phyloP scores from a whole-genome alignment of 495 filamentous ascomycete genomes.

The Penicillium desertorum region DNA sequence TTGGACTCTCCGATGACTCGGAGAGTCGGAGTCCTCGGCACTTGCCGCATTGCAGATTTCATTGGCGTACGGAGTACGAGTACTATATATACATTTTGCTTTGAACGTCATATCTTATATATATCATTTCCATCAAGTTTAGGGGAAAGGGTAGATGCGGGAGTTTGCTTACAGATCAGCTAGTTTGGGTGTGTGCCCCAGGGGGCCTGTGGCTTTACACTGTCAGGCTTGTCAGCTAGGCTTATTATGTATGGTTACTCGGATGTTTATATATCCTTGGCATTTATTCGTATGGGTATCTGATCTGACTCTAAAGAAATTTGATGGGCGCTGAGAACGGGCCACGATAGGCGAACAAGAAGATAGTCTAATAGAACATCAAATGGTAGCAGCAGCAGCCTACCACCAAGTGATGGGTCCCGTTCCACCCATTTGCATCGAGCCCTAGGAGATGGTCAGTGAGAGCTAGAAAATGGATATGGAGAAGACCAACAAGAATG shows the following conservation, averaged over 20 bases:
- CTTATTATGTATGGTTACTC: too few relatives aligned
- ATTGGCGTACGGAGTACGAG: neutral
- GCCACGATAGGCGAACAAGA: conserved; percentile 5
- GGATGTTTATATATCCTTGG: neutral
- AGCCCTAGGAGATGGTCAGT: conserved; percentile 37
- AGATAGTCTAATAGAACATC: conserved; percentile 1
- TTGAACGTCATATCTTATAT: too few relatives aligned
- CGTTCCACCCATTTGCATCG: conserved; percentile 53
- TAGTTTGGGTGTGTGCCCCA: too few relatives aligned
- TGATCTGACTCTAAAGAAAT: conserved; percentile 20
- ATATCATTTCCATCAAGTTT: too few relatives aligned
- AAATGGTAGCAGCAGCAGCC: conserved; percentile 6
- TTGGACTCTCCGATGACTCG: conserved; percentile 22
- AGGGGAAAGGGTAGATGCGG: too few relatives aligned
- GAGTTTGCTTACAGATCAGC: too few relatives aligned
- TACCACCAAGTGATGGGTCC: conserved; percentile 54
- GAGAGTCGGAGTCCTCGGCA: conserved; percentile 22
- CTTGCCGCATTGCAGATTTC: conserved; percentile 1
- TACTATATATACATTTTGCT: too few relatives aligned
- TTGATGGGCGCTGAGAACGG: conserved; percentile 6
- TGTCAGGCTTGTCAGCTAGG: too few relatives aligned
- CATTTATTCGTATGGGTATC: conserved; percentile 26
- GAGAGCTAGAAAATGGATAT: neutral
- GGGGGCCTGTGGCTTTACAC: too few relatives aligned
- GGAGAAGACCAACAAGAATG: conserved; percentile 54